Conservation (phyloP, 768 basidiomycete genomes). For the Gautieria morchelliformis region DNA sequence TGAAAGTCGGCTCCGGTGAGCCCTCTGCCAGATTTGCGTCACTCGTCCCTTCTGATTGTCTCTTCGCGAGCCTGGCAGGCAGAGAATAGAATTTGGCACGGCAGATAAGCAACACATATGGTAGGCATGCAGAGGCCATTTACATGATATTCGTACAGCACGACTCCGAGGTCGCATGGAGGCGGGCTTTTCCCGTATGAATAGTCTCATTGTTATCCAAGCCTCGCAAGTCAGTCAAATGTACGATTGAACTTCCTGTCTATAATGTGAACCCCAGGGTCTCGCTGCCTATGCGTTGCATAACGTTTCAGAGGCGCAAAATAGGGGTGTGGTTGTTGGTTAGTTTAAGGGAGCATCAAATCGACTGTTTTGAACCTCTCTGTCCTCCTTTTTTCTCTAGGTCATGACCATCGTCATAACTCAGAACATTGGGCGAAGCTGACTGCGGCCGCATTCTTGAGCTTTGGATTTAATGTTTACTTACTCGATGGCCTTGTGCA, state of each 20-base stretch:
- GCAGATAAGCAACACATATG: constrained; percentile 40
- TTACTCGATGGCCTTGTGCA: constrained; percentile 63
- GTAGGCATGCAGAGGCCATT: constrained; percentile 5
- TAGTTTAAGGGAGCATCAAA: not conserved
- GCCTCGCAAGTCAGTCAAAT: constrained; percentile 56
- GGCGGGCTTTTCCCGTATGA: constrained; percentile 88
- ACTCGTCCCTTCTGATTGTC: not conserved
- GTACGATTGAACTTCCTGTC: not conserved
- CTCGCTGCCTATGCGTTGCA: constrained; percentile 61
- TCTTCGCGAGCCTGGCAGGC: constrained; percentile 10
- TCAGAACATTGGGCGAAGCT: constrained; percentile 70
- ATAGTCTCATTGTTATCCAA: constrained; percentile 75
- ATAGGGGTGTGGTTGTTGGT: constrained; percentile 65
- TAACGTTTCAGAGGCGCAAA: constrained; percentile 40
- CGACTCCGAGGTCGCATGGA: constrained; percentile 78
- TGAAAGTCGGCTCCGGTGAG: constrained; percentile 14
- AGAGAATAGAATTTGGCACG: constrained; percentile 79
- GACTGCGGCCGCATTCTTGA: constrained; percentile 62
- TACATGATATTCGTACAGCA: constrained; percentile 17
- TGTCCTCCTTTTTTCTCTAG: not conserved
- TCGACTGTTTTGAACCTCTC: not conserved
- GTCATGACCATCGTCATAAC: constrained; percentile 79
- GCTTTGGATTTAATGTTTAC: constrained; percentile 58
- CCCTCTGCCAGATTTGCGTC: not conserved
- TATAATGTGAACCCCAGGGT: constrained; percentile 36